phyloP scores from a whole-genome alignment of 2,329 filamentous ascomycete species.

The Cadophora malorum region DNA sequence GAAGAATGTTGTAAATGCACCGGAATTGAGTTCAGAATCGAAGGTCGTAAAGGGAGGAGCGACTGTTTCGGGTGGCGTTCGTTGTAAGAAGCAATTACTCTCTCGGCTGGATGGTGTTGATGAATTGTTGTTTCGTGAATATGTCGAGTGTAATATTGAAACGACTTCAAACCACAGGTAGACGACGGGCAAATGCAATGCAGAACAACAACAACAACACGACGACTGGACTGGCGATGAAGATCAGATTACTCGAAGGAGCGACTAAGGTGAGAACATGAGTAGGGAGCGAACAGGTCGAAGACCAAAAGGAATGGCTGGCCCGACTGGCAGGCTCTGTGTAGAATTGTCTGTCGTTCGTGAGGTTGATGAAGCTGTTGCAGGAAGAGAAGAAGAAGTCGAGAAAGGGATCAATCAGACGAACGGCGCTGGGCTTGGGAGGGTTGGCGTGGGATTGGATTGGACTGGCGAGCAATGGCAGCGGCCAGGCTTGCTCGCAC shows the following conservation, averaged over 20 bases:
- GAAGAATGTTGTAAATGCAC: background rate
- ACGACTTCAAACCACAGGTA: constrained; percentile 32
- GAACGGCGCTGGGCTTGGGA: constrained; percentile 16
- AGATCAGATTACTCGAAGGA: constrained; percentile 41
- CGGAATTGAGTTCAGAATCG: background rate
- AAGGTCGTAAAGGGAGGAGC: constrained; percentile 30
- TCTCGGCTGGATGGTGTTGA: constrained; percentile 20
- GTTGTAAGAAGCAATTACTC: constrained; percentile 21
- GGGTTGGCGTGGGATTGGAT: background rate
- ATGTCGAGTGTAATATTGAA: constrained; percentile 35
- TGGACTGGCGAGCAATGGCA: constrained; percentile 12
- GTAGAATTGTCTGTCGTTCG: constrained; percentile 27
- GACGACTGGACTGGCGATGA: constrained; percentile 12
- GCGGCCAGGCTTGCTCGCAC: background rate
- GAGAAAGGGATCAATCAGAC: constrained; percentile 21
- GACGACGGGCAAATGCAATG: constrained; percentile 19
- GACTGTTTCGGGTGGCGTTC: constrained; percentile 26
- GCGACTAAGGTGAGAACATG: constrained; percentile 44
- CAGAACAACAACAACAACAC: constrained; percentile 22
- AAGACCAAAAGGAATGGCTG: constrained; percentile 59
- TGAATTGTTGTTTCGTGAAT: constrained; percentile 32
- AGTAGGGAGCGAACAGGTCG: constrained; percentile 49
- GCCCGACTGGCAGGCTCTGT: constrained; percentile 60
- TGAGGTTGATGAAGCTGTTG: constrained; percentile 43
- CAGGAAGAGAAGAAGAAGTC: constrained; percentile 27